Evolutionary conservation across 2,329 filamentous ascomycete genomes (phyloP), one percentile per base, ranked within the genome.

Genomic region (Colletotrichum sublineola): DNA sequence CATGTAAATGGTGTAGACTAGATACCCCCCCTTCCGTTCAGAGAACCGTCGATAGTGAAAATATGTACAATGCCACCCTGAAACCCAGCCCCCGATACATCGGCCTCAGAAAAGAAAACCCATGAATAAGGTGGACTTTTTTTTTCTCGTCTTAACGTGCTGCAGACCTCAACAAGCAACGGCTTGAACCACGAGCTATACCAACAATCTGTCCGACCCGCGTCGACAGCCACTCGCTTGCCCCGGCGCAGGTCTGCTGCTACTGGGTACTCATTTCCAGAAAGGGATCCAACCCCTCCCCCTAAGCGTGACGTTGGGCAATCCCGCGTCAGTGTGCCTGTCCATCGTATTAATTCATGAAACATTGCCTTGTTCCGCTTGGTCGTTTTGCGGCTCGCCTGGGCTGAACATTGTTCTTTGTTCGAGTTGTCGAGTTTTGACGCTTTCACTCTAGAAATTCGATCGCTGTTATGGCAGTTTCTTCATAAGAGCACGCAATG

Each of bases 1-100:
- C 48, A 73, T 69, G 68, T 66, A 65, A 70, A 73, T 44, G 65
- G 24, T 62, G 64, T 58, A 71, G 64, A 71, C 64, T 72, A 72
- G 69, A 72, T 72, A 72, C 69, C 66, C 69, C 68, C 53, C 12
- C 42, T n/a, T n/a, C 53, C 44, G 60, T 46, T 46, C 3, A 44
- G 48, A 64, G 38, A 64, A 38, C 63, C 44, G 33, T 29, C 60
- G 53, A 53, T 29, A 36, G 18, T 48, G 18, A 55, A 52, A 63
- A n/a, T 68, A 69, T 69, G 46, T 72, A 72, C 65, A 64, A 55
- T 68, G 53, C 58, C 53, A 42, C 40, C 52, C 33, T 12, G n/a
- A 24, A 58, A 33, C n/a, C 42, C 42, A 9, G 11, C 20, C 50
- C 40, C 42, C 14, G 15, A 46, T 31, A 42, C 52, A n/a, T n/a